Conservation (phyloP, 805 yeast species). For the Cyberlindnera amylophila region DNA sequence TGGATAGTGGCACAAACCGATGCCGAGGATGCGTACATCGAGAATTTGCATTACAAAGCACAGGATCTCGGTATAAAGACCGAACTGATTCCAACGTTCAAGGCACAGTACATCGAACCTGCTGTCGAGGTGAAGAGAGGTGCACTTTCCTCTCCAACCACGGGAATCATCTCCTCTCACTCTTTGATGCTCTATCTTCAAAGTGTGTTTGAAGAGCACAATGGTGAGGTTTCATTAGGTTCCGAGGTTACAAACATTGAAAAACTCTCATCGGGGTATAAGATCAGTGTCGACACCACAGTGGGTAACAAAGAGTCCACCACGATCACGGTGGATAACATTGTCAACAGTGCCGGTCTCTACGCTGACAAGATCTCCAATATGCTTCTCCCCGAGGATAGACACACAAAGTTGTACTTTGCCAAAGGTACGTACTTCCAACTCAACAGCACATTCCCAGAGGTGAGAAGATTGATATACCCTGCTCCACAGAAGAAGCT, state of each 20-base stretch:
- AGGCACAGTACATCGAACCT: constrained; percentile 56
- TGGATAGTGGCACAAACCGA: constrained; percentile 85
- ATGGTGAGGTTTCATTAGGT: constrained; percentile 62
- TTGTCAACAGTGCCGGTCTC: constrained; percentile 79
- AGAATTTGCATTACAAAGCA: constrained; percentile 48
- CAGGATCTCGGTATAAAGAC: constrained; percentile 53
- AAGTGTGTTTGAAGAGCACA: constrained; percentile 49
- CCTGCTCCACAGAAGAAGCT: constrained; percentile 75
- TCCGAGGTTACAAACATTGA: constrained; percentile 48
- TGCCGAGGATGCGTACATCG: constrained; percentile 54
- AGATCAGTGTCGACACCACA: constrained; percentile 27
- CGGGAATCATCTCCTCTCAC: constrained; percentile 85
- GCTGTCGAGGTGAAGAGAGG: constrained; percentile 59
- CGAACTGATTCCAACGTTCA: constrained; percentile 43
- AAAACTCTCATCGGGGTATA: constrained; percentile 28
- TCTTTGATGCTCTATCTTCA: constrained; percentile 59
- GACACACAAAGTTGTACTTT: constrained; percentile 56
- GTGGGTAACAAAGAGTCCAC: constrained; percentile 38
- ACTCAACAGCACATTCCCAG: constrained; percentile 45
- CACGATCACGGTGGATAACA: constrained; percentile 47
- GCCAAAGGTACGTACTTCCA: constrained; percentile 86
- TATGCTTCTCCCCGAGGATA: constrained; percentile 57
- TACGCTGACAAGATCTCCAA: constrained; percentile 72
- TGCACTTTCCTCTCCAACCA: constrained; percentile 67
- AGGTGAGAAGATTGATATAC: constrained; percentile 57